These are phyloP conservation scores for Heterobasidion irregulare DNA, from an alignment of 1,284 basidiomycete genomes.

Conservation along the genomic window DNA sequence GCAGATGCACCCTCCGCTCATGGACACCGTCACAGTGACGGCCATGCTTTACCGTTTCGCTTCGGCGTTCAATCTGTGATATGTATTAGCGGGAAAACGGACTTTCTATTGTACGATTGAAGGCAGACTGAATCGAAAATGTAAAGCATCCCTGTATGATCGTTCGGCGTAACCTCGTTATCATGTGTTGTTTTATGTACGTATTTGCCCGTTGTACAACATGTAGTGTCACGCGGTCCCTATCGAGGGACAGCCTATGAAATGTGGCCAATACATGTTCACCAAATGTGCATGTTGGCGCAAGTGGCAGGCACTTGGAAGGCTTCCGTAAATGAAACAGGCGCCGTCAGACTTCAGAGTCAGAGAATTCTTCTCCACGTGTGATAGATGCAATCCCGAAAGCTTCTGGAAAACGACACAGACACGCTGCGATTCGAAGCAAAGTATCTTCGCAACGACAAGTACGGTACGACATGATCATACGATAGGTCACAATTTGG, in stretches of 20 bases:
- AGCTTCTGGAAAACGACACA: neutral
- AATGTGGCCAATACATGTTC: neutral
- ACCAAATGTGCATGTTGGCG: neutral
- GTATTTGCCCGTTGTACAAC: neutral
- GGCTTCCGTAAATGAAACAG: neutral
- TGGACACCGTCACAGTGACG: slow-evolving; percentile 78
- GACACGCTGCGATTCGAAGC: slow-evolving; percentile 2
- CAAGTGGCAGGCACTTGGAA: neutral
- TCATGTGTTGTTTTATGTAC: neutral
- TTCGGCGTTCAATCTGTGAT: slow-evolving; percentile 19
- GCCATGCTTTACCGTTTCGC: slow-evolving; percentile 73
- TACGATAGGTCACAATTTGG: slow-evolving; percentile 46
- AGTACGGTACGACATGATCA: neutral
- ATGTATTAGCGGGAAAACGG: slow-evolving; percentile 7
- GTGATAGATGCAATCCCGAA: neutral
- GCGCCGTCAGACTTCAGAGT: neutral
- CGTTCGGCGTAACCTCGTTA: neutral
- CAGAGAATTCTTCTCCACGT: neutral
- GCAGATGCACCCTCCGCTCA: slow-evolving; percentile 78
- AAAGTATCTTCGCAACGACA: slow-evolving; percentile 2
- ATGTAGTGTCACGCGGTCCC: neutral
- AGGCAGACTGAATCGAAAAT: slow-evolving; percentile 9
- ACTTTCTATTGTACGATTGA: slow-evolving; percentile 7
- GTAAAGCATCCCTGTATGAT: slow-evolving; percentile 1
- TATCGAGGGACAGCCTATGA: neutral